Base-by-base conservation (phyloP, 257 asterid genomes). In the Capsicum pubescens region DNA sequence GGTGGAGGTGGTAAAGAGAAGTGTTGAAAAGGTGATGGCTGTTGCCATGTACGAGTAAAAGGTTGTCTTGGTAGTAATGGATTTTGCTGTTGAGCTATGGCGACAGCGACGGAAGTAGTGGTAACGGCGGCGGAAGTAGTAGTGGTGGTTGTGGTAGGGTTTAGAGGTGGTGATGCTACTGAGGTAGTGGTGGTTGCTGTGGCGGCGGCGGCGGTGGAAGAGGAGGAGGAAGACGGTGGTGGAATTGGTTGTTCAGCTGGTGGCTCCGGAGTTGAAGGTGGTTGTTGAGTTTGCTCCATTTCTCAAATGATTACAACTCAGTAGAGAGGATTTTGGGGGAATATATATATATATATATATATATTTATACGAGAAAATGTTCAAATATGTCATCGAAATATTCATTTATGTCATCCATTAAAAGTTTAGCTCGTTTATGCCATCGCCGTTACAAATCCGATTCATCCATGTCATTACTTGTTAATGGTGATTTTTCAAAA, bases 1-100 rank as follows among this genome's bases (percentile, higher is more conserved):
- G 93, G 94, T 21, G 94, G 89, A 39, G 97, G 83, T 1, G 95
- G 98, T 55, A 90, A 91, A 7, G 94, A 79, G 83, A 87, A 94
- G 87, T 94, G 97, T 4, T 92, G 83, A 80, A 85, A 90, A 50
- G 91, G 84, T 6, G 91, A 26, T 21, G 91, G 86, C 52, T 77
- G 92, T 74, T 87, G 95, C 95, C 98, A 94, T 76, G 94, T 92
- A 8, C 97, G 48, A 36, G 14, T 50, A 7, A 76, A 84, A 7
- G 82, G 63, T 48, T 92, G 88, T 90, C 93, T 89, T 60, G 86
- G 57, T 88, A 81, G 84, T 80, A 87, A 52, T 89, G 61, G 21
- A 90, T 48, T 58, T 89, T 81, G 52, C 83, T 44, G 9, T 83
- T 88, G 84, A 79, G 84, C 89, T 12, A 88, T 85, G 68, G 70